Percentiles rank a stretch among this genome's conserved stretches.
These are phyloP conservation scores for Aspergillus brunneoviolaceus DNA, from an alignment of 2,329 filamentous ascomycete species.

Conservation along the genomic window DNA sequence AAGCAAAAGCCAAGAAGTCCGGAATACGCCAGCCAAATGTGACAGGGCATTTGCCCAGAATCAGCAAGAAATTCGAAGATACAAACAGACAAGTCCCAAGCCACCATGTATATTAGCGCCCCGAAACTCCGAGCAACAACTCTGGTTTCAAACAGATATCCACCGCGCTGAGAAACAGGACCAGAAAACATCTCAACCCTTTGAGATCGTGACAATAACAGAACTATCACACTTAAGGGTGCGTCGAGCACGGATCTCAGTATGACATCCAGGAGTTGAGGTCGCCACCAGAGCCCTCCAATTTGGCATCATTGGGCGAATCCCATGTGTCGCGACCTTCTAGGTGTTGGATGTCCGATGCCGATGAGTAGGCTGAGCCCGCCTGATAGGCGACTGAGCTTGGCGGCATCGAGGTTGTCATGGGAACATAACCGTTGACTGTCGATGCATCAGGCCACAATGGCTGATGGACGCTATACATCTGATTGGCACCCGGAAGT, in stretches of 20 bases:
- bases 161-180: conserved; percentile 4
- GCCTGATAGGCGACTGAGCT: conserved; percentile 14
- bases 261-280: conserved; percentile 46
- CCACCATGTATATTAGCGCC: not conserved
- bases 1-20: not conserved
- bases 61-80: not conserved
- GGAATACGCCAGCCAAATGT: not conserved
- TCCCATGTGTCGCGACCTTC: conserved; percentile 39
- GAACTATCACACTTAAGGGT: conserved; percentile 13
- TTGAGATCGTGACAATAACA: conserved; percentile 9
- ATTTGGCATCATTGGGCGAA: conserved; percentile 35
- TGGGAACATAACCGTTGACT: conserved; percentile 21
- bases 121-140: not conserved
- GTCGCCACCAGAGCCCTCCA: conserved; percentile 44
- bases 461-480: conserved; percentile 19
- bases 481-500: conserved; percentile 11
- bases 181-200: conserved; percentile 1
- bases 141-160: conserved; percentile 1
- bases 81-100: not conserved
- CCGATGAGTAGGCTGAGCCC: conserved; percentile 23
- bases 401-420: conserved; percentile 16
- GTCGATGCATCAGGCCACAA: conserved; percentile 26
- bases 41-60: not conserved
- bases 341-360: conserved; percentile 33
- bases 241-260: conserved; percentile 5